phyloP scores from a whole-genome alignment of 495 filamentous ascomycete species.

The Aeminium ludgeri region DNA sequence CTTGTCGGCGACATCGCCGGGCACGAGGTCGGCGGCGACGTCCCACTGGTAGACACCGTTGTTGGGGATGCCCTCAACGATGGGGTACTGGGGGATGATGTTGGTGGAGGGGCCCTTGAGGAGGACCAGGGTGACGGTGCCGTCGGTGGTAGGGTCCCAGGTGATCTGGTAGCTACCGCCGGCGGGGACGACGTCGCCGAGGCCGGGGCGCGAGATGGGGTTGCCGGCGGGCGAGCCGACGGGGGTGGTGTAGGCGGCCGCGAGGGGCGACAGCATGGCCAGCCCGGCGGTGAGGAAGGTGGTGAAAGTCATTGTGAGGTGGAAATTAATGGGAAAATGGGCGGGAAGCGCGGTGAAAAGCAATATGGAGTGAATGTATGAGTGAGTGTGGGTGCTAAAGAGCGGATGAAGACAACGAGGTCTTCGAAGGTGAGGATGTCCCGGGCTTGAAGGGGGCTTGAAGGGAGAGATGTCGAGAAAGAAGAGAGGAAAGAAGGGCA shows the following conservation, averaged over 20 bases:
- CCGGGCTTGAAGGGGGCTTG: too few relatives aligned
- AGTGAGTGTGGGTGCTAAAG: too few relatives aligned
- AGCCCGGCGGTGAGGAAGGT: slow-evolving; percentile 14
- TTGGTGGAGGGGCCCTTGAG: slow-evolving; percentile 43
- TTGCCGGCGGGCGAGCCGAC: slow-evolving; percentile 36
- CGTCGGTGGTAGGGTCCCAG: slow-evolving; percentile 37
- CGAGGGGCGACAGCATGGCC: slow-evolving; percentile 23
- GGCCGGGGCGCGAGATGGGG: slow-evolving; percentile 35
- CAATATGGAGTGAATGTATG: too few relatives aligned
- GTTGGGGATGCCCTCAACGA: slow-evolving; percentile 42
- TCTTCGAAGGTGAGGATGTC: too few relatives aligned
- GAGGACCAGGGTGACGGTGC: slow-evolving; percentile 43
- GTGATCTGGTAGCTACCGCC: slow-evolving; percentile 41
- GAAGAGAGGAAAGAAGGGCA: too few relatives aligned
- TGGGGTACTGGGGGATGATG: slow-evolving; percentile 35
- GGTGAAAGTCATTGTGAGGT: slow-evolving; percentile 2
- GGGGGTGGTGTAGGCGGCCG: slow-evolving; percentile 37
- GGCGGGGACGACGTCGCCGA: slow-evolving; percentile 36
- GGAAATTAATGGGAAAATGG: neutral
- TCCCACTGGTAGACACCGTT: slow-evolving; percentile 42
- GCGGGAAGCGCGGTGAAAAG: too few relatives aligned
- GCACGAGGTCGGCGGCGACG: slow-evolving; percentile 31
- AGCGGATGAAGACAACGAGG: too few relatives aligned
- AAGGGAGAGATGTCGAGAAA: too few relatives aligned
- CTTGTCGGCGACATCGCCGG: slow-evolving; percentile 24